phyloP scores from a whole-genome alignment of 1,284 basidiomycete genomes.

The Abortiporus biennis region DNA sequence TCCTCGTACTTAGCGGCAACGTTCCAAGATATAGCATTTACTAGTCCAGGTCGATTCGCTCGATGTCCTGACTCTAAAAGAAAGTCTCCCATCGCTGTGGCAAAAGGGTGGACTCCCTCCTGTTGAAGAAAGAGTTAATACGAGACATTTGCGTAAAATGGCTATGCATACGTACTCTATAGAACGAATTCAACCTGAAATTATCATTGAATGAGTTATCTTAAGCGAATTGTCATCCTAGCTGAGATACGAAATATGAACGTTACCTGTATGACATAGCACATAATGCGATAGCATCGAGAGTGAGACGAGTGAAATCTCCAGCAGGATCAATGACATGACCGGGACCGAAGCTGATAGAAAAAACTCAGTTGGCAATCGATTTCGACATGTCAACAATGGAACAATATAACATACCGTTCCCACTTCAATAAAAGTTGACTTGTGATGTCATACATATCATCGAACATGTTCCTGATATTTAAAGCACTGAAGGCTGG shows the following conservation, averaged over 20 bases:
- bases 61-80: slow-evolving; percentile 32
- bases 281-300: slow-evolving; percentile 41
- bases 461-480: slow-evolving; percentile 43
- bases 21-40: slow-evolving; percentile 29
- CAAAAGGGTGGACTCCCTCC: slow-evolving; percentile 35
- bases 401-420: slow-evolving; percentile 21
- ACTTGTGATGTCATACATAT: slow-evolving; percentile 43
- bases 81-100: slow-evolving; percentile 37
- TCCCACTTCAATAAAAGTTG: slow-evolving; percentile 46
- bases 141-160: background rate
- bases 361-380: background rate
- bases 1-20: slow-evolving; percentile 33
- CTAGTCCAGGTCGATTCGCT: slow-evolving; percentile 28
- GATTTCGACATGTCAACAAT: background rate
- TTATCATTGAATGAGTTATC: background rate
- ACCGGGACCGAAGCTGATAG: slow-evolving; percentile 38
- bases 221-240: slow-evolving; percentile 3
- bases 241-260: slow-evolving; percentile 1
- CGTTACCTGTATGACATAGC: slow-evolving; percentile 38
- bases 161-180: slow-evolving; percentile 16
- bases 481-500: slow-evolving; percentile 43
- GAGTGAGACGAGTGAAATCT: slow-evolving; percentile 42
- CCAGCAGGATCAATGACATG: slow-evolving; percentile 36
- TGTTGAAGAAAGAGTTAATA: slow-evolving; percentile 13
- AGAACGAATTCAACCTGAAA: slow-evolving; percentile 37